Evolutionary conservation across 495 filamentous ascomycete species (phyloP).

Genomic region (Aspergillus coremiiformis): DNA sequence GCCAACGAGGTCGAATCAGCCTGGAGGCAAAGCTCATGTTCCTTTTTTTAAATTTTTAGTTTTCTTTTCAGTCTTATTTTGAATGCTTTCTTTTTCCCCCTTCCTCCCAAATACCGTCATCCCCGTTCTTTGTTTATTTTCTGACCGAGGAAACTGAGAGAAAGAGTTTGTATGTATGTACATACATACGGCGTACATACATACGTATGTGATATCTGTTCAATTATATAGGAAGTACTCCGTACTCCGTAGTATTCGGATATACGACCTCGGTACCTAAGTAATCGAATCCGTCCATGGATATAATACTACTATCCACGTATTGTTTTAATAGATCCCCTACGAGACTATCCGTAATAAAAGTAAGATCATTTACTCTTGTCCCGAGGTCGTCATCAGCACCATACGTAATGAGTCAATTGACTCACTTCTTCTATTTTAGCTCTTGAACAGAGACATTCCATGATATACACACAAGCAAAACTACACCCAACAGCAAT

Average conservation of each 20-base stretch:
- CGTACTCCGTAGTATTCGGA: not conserved
- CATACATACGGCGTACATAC: too few relatives aligned
- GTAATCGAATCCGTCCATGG: not conserved
- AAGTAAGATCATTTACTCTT: not conserved
- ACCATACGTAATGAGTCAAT: not conserved
- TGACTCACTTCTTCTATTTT: not conserved
- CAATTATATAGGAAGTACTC: too few relatives aligned
- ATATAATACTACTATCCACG: not conserved
- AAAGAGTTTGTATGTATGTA: too few relatives aligned
- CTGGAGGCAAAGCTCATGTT: not conserved
- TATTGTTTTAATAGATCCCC: not conserved
- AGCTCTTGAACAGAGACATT: not conserved
- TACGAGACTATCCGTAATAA: not conserved
- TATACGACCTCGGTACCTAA: not conserved
- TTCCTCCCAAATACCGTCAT: not conserved
- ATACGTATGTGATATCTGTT: too few relatives aligned
- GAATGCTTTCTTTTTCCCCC: not conserved
- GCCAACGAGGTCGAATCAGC: not conserved
- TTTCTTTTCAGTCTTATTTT: slow-evolving; percentile 2
- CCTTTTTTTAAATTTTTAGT: not conserved
- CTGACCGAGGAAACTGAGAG: too few relatives aligned
- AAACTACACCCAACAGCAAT: not conserved
- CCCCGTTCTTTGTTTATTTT: not conserved
- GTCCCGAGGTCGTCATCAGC: too few relatives aligned
- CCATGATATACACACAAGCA: not conserved